phyloP scores from a whole-genome alignment of 305 asterid species.

The Fraxinus sp. region DNA sequence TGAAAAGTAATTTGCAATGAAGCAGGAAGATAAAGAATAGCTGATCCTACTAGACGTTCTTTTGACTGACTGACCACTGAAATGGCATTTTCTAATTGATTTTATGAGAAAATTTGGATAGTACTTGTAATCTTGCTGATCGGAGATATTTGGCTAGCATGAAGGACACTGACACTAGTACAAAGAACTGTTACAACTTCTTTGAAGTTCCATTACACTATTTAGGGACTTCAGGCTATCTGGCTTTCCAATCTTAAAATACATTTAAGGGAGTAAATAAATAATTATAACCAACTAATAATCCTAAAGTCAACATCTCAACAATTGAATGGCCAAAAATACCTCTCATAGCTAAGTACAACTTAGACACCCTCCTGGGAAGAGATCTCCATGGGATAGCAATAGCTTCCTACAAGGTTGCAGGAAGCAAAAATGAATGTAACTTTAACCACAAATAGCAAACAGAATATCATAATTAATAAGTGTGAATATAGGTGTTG shows the following conservation, averaged over 20 bases:
- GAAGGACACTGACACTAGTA: background rate
- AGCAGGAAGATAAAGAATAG: background rate
- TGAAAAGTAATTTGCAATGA: background rate
- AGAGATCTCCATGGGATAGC: constrained; percentile 86
- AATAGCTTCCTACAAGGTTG: constrained; percentile 65
- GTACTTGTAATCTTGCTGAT: background rate
- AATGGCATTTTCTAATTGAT: background rate
- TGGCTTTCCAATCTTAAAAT: background rate
- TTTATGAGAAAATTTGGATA: background rate
- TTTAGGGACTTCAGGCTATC: background rate
- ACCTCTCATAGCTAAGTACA: constrained; percentile 93
- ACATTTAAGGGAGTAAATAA: background rate
- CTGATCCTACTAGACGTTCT: background rate
- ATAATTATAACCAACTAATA: background rate
- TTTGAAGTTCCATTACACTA: background rate
- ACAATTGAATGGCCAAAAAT: constrained; percentile 7
- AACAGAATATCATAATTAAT: background rate
- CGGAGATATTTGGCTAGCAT: background rate
- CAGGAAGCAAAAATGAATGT: constrained; percentile 5
- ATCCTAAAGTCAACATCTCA: background rate
- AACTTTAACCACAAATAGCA: constrained; percentile 15
- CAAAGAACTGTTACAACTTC: background rate
- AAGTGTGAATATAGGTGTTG: background rate
- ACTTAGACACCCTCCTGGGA: constrained; percentile 76
- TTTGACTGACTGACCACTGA: background rate